Conservation (phyloP, 2,329 filamentous ascomycete species). For the Parastagonospora nodorum region DNA sequence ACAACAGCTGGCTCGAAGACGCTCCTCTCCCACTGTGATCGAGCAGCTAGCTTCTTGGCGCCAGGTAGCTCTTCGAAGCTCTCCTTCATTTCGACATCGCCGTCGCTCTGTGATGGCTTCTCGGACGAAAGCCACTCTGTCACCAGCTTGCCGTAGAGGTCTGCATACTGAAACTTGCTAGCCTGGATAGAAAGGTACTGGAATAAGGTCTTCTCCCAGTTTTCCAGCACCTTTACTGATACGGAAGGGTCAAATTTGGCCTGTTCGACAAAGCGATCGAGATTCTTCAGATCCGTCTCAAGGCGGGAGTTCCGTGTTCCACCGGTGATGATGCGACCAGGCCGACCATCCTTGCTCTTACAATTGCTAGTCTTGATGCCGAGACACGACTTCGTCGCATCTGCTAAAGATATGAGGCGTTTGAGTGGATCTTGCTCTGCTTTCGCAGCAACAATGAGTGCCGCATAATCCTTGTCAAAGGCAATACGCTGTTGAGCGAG, state of each 20-base stretch:
- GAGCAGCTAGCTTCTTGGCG: slow-evolving; percentile 35
- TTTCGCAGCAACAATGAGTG: slow-evolving; percentile 15
- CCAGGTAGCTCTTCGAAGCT: slow-evolving; percentile 39
- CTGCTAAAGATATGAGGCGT: slow-evolving; percentile 29
- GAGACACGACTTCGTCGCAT: slow-evolving; percentile 38
- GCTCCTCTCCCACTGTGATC: slow-evolving; percentile 36
- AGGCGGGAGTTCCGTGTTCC: slow-evolving; percentile 25
- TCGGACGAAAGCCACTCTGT: slow-evolving; percentile 44
- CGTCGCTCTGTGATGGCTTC: slow-evolving; percentile 19
- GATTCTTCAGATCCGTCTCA: slow-evolving; percentile 36
- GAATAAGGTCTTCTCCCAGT: slow-evolving; percentile 38
- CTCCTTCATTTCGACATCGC: slow-evolving; percentile 31
- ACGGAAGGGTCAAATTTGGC: slow-evolving; percentile 44
- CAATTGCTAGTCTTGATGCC: slow-evolving; percentile 21
- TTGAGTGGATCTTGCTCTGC: slow-evolving; percentile 26
- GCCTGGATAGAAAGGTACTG: slow-evolving; percentile 44
- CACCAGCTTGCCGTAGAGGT: slow-evolving; percentile 43
- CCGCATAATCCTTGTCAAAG: slow-evolving; percentile 37
- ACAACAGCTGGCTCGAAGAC: slow-evolving; percentile 37
- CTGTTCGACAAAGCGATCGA: slow-evolving; percentile 45
- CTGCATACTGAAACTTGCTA: slow-evolving; percentile 41
- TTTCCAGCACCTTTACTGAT: slow-evolving; percentile 35
- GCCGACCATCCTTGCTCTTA: slow-evolving; percentile 10
- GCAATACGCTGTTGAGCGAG: slow-evolving; percentile 41
- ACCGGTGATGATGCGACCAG: slow-evolving; percentile 23